Evolutionary conservation across 352 stramenopile species (phyloP).

Genomic region (Lagenidium sp.): DNA sequence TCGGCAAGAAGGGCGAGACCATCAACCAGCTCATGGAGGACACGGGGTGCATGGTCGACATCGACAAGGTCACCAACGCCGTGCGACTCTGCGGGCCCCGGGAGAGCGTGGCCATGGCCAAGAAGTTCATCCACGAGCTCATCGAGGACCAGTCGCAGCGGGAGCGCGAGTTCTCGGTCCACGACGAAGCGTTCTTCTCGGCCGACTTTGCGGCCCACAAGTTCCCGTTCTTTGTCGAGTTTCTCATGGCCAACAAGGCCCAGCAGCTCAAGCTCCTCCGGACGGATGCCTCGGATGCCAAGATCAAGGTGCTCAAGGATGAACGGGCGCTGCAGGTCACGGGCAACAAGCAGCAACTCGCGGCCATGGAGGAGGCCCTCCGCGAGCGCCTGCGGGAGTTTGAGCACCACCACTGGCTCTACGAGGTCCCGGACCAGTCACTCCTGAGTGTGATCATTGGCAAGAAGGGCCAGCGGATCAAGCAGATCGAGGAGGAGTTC

Average conservation of each 20-base stretch:
- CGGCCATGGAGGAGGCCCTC: constrained; percentile 51
- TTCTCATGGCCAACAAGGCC: constrained; percentile 70
- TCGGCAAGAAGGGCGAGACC: constrained; percentile 78
- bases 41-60: constrained; percentile 60
- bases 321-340: constrained; percentile 45
- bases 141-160: constrained; percentile 54
- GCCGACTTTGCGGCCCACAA: constrained; percentile 39
- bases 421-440: constrained; percentile 45
- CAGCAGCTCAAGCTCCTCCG: constrained; percentile 56
- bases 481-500: constrained; percentile 51
- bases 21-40: constrained; percentile 83
- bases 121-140: constrained; percentile 48
- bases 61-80: constrained; percentile 69
- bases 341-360: constrained; percentile 62
- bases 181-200: constrained; percentile 27
- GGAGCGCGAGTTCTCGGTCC: constrained; percentile 39
- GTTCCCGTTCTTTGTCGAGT: constrained; percentile 74
- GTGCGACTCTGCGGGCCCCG: constrained; percentile 51
- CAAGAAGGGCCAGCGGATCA: constrained; percentile 75
- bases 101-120: constrained; percentile 41
- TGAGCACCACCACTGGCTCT: constrained; percentile 43
- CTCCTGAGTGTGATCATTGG: constrained; percentile 72
- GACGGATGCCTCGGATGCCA: constrained; percentile 39
- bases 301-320: constrained; percentile 67
- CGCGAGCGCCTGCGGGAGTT: constrained; percentile 46